Evolutionary conservation across 306 rosid genomes (phyloP).

Genomic region (Senna siamea): DNA sequence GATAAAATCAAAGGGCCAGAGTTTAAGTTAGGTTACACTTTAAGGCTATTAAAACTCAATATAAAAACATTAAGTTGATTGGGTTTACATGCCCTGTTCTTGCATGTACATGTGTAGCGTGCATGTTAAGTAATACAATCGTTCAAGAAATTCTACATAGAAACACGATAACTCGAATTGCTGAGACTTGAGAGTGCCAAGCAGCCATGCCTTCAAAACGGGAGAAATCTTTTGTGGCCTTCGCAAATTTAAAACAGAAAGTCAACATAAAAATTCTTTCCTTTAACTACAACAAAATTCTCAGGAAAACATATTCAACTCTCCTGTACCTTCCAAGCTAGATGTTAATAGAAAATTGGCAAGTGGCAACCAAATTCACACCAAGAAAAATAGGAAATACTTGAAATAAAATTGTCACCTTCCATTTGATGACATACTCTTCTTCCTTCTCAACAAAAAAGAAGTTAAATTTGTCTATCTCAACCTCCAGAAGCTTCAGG

Average conservation of each 20-base stretch:
- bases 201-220: no score
- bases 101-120: background rate
- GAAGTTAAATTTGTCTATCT: constrained; percentile 73
- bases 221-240: no score
- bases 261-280: background rate
- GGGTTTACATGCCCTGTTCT: background rate
- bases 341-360: background rate
- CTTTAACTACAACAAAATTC: background rate
- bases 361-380: background rate
- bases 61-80: background rate
- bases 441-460: constrained; percentile 78
- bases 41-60: background rate
- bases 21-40: background rate
- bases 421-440: constrained; percentile 68
- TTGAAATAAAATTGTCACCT: constrained; percentile 42
- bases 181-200: background rate
- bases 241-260: background rate
- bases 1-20: background rate
- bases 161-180: background rate
- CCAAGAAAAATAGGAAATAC: background rate
- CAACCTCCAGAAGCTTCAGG: constrained; percentile 59
- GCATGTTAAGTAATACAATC: background rate
- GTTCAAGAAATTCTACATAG: background rate
- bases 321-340: background rate
- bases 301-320: background rate